A percentile compares a stretch with the other conserved stretches of the same genome.
Evolutionary conservation across 768 basidiomycete genomes (phyloP).

Genomic region (Rhodotorula taiwanensis): DNA sequence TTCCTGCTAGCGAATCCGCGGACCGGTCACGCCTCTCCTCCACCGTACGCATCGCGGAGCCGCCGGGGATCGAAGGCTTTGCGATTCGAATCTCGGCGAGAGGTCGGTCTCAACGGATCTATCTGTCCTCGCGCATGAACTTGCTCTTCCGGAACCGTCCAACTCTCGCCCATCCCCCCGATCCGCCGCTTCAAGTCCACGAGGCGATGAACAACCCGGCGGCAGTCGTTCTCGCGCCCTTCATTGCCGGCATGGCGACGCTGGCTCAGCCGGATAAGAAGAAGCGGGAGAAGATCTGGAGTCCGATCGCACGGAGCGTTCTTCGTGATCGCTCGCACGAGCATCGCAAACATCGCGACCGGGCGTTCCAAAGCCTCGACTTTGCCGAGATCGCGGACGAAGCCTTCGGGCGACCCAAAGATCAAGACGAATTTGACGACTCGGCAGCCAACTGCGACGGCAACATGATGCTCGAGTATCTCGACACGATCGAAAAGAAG

Average conservation of each 20-base stretch:
- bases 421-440: background rate
- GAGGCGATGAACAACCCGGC: conserved; percentile 42
- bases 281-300: conserved; percentile 7
- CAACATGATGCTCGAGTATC: conserved; percentile 35
- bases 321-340: background rate
- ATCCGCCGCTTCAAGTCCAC: conserved; percentile 49
- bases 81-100: conserved; percentile 58
- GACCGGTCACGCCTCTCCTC: conserved; percentile 43
- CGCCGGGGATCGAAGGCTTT: conserved; percentile 79
- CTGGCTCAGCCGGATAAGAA: conserved; percentile 19
- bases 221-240: conserved; percentile 21
- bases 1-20: background rate
- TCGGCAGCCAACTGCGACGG: conserved; percentile 2
- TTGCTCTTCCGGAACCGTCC: conserved; percentile 59
- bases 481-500: conserved; percentile 40
- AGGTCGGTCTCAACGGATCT: conserved; percentile 52
- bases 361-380: conserved; percentile 48
- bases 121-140: conserved; percentile 66
- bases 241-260: conserved; percentile 21
- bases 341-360: conserved; percentile 52
- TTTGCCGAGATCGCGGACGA: background rate
- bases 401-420: conserved; percentile 16
- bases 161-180: conserved; percentile 59
- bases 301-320: background rate
- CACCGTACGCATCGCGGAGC: conserved; percentile 58